These are phyloP conservation scores for Phytophthora cryptogea DNA, from an alignment of 352 stramenopile species.

Conservation along the genomic window DNA sequence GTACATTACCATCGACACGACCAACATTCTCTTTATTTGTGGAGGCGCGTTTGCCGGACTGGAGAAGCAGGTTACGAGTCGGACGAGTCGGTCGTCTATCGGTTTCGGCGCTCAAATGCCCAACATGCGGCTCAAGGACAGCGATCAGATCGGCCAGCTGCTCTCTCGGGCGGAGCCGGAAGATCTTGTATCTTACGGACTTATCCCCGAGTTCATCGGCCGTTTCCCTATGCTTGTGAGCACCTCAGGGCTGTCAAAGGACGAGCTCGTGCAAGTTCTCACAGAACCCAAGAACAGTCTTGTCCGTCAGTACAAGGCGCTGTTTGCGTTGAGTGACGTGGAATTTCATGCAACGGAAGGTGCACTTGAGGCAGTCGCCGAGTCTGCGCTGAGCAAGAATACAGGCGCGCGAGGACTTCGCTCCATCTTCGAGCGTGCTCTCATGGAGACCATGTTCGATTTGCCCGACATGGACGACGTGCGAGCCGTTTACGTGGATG, in stretches of 20 bases:
- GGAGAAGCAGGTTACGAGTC: slow-evolving; percentile 94
- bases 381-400: slow-evolving; percentile 92
- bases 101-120: slow-evolving; percentile 96
- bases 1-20: slow-evolving; percentile 98
- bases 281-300: slow-evolving; percentile 98
- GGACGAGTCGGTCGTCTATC: slow-evolving; percentile 95
- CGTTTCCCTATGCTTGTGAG: slow-evolving; percentile 97
- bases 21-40: slow-evolving; percentile 99
- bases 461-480: slow-evolving; percentile 92
- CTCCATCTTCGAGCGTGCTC: slow-evolving; percentile 93
- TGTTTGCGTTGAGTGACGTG: slow-evolving; percentile 96
- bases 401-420: slow-evolving; percentile 96
- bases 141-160: slow-evolving; percentile 89
- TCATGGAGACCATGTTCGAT: slow-evolving; percentile 98
- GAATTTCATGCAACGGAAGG: slow-evolving; percentile 96
- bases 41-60: slow-evolving; percentile 97
- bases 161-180: slow-evolving; percentile 94
- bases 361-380: slow-evolving; percentile 94
- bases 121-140: slow-evolving; percentile 69
- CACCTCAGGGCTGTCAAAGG: slow-evolving; percentile 90
- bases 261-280: slow-evolving; percentile 95
- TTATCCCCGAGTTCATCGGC: slow-evolving; percentile 99
- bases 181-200: slow-evolving; percentile 96
- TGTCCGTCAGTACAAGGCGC: slow-evolving; percentile 96
- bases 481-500: slow-evolving; percentile 94